Conservation (phyloP, 2,329 filamentous ascomycete genomes). For the Stagonosporopsis rhizophila region DNA sequence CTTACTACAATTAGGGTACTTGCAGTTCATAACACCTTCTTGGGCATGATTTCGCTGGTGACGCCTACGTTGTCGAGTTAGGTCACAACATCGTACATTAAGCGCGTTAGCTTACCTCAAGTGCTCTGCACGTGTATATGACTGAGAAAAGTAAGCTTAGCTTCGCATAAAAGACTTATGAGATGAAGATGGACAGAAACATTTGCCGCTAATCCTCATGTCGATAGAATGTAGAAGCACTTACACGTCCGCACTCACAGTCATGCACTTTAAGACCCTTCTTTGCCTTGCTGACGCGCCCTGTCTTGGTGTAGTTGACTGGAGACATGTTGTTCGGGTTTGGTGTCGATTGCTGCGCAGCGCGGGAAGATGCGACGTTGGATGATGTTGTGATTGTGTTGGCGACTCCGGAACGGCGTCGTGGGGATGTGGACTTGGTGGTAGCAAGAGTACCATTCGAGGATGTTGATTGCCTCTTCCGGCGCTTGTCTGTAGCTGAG, state of each 20-base stretch:
- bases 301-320: conserved; percentile 55
- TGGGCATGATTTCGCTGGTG: conserved; percentile 57
- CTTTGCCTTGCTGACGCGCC: conserved; percentile 56
- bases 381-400: conserved; percentile 25
- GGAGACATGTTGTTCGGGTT: conserved; percentile 42
- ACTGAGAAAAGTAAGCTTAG: conserved; percentile 44
- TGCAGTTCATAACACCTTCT: conserved; percentile 51
- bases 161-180: background rate
- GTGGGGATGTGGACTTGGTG: conserved; percentile 34
- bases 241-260: conserved; percentile 57
- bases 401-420: conserved; percentile 36
- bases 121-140: conserved; percentile 57
- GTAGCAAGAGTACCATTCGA: conserved; percentile 36
- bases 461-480: conserved; percentile 31
- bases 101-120: conserved; percentile 45
- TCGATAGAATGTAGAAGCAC: conserved; percentile 22
- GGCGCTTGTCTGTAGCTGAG: conserved; percentile 28
- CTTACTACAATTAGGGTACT: conserved; percentile 51
- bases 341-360: conserved; percentile 38
- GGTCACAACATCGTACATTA: background rate
- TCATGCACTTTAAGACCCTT: conserved; percentile 56
- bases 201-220: background rate
- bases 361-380: conserved; percentile 34
- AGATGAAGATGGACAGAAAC: too few species aligned
- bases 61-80: conserved; percentile 41